Evolutionary conservation across 1,139 yeast genomes (phyloP).

Genomic region (Saccharomycopsis crataegensis): DNA sequence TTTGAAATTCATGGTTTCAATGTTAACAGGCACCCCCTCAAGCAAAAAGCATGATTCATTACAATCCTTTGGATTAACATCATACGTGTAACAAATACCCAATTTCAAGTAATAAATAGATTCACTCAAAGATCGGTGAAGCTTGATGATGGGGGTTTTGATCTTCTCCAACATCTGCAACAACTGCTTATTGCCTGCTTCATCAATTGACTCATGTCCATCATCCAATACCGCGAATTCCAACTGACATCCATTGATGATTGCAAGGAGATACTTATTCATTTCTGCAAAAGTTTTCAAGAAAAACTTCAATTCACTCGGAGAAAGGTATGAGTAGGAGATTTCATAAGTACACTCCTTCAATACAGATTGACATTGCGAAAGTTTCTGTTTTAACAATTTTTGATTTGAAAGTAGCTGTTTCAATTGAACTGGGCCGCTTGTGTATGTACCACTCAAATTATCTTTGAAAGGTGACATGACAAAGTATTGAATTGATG

Average conservation of each 20-base stretch:
- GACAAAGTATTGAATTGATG: conserved; percentile 33
- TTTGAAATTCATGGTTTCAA: neutral
- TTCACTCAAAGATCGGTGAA: conserved; percentile 30
- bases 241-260: conserved; percentile 42
- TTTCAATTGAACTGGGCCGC: conserved; percentile 26
- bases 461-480: conserved; percentile 20
- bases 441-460: conserved; percentile 20
- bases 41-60: conserved; percentile 18
- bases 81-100: conserved; percentile 34
- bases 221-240: conserved; percentile 32
- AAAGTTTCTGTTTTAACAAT: conserved; percentile 29
- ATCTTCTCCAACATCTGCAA: conserved; percentile 29
- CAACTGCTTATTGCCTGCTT: conserved; percentile 25
- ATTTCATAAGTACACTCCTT: conserved; percentile 42
- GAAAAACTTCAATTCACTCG: conserved; percentile 33
- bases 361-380: conserved; percentile 33
- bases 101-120: conserved; percentile 29
- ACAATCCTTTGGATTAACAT: conserved; percentile 28
- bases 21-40: neutral
- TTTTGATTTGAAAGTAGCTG: conserved; percentile 24
- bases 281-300: conserved; percentile 30
- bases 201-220: neutral
- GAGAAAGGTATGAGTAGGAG: conserved; percentile 40
- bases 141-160: conserved; percentile 28
- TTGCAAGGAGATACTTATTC: conserved; percentile 32